These are phyloP conservation scores for Neurospora cerealis DNA, from an alignment of 495 filamentous ascomycete genomes.

Conservation along the genomic window DNA sequence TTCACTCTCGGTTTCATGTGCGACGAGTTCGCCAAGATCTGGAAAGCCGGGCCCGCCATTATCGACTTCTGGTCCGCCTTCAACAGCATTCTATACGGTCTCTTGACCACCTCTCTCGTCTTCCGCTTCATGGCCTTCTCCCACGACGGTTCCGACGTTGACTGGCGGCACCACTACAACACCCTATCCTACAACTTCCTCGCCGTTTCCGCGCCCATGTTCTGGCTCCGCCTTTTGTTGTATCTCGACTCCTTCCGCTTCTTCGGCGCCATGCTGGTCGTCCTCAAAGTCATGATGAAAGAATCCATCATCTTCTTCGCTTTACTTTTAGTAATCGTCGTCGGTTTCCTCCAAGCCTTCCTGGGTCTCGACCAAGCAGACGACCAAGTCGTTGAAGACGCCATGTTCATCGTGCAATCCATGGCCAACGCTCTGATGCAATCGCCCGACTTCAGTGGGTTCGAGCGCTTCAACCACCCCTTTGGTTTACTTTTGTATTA, in stretches of 20 bases:
- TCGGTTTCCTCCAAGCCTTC: slow-evolving; percentile 92
- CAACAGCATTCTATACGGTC: slow-evolving; percentile 75
- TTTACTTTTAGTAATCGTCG: slow-evolving; percentile 71
- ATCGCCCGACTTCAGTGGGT: slow-evolving; percentile 81
- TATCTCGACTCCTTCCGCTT: slow-evolving; percentile 92
- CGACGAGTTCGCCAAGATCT: slow-evolving; percentile 79
- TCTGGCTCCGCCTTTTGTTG: slow-evolving; percentile 87
- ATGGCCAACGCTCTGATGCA: slow-evolving; percentile 90
- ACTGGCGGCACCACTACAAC: slow-evolving; percentile 58
- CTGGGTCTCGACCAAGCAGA: slow-evolving; percentile 86
- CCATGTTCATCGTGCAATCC: slow-evolving; percentile 67
- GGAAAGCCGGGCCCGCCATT: slow-evolving; percentile 84
- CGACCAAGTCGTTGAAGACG: slow-evolving; percentile 45
- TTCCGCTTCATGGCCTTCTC: slow-evolving; percentile 67
- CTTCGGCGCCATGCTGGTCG: slow-evolving; percentile 95
- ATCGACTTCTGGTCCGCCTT: slow-evolving; percentile 94
- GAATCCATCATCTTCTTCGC: slow-evolving; percentile 97
- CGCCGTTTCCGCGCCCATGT: slow-evolving; percentile 89
- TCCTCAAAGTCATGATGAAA: slow-evolving; percentile 98
- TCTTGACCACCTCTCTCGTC: too few relatives aligned
- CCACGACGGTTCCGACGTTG: slow-evolving; percentile 38
- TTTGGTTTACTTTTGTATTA: slow-evolving; percentile 91
- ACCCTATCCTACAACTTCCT: slow-evolving; percentile 81
- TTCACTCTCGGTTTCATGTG: slow-evolving; percentile 91
- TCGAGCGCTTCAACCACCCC: slow-evolving; percentile 63